A percentile compares a stretch with the other conserved stretches of the same genome.
These are phyloP conservation scores for Cryptococcus sp. DNA, from an alignment of 1,284 basidiomycete species.

Conservation along the genomic window DNA sequence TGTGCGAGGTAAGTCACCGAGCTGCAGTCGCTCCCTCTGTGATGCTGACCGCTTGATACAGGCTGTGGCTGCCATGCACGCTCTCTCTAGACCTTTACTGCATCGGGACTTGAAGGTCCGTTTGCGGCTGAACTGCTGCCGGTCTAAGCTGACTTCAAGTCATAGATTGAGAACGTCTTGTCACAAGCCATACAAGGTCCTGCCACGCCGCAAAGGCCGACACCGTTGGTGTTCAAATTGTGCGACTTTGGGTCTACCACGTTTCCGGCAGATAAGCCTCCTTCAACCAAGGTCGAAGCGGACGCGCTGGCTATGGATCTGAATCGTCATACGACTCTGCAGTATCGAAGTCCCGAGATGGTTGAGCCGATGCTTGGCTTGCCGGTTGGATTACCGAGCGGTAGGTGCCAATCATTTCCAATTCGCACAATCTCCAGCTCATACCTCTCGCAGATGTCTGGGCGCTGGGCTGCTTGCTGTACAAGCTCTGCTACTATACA, in stretches of 20 bases:
- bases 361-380: slow-evolving; percentile 65
- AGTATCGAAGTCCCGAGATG: slow-evolving; percentile 98
- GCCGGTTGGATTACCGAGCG: slow-evolving; percentile 56
- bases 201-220: slow-evolving; percentile 57
- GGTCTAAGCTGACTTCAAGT: slow-evolving; percentile 1
- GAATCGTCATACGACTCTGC: slow-evolving; percentile 90
- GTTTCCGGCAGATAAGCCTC: slow-evolving; percentile 67
- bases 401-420: slow-evolving; percentile 39
- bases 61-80: slow-evolving; percentile 92
- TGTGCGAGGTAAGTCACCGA: slow-evolving; percentile 64
- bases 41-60: slow-evolving; percentile 13
- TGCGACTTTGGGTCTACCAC: slow-evolving; percentile 98
- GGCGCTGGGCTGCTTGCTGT: slow-evolving; percentile 74
- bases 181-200: slow-evolving; percentile 40
- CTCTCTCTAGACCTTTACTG: slow-evolving; percentile 76
- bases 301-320: slow-evolving; percentile 86
- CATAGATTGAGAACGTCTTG: slow-evolving; percentile 89
- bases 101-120: slow-evolving; percentile 89
- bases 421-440: slow-evolving; percentile 12
- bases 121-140: background rate
- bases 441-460: slow-evolving; percentile 61
- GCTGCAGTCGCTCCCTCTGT: background rate
- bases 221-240: slow-evolving; percentile 77
- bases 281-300: slow-evolving; percentile 75
- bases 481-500: slow-evolving; percentile 95